Conservation (phyloP, 202 grass and related monocot species). For the Panicum hallii region DNA sequence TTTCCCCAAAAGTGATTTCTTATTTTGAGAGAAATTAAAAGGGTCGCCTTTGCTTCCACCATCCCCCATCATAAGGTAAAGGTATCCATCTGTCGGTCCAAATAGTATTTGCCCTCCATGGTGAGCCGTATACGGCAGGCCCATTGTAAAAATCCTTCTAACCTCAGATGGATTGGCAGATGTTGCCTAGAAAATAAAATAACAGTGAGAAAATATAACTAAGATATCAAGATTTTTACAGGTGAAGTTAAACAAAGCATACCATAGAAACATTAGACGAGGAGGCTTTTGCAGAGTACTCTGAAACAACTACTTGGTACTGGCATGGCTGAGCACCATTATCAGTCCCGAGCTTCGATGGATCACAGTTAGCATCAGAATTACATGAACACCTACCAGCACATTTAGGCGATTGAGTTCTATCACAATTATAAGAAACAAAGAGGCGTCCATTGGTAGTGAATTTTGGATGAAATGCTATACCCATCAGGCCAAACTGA, state of each 20-base stretch:
- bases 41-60: conserved; percentile 86
- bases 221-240: neutral
- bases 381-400: conserved; percentile 74
- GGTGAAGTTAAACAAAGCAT: conserved; percentile 20
- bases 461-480: conserved; percentile 88
- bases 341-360: conserved; percentile 60
- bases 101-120: conserved; percentile 95
- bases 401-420: conserved; percentile 58
- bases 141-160: conserved; percentile 93
- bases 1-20: conserved; percentile 93
- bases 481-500: conserved; percentile 70
- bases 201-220: conserved; percentile 11
- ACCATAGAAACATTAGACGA: conserved; percentile 65
- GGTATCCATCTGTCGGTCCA: conserved; percentile 85
- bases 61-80: conserved; percentile 98
- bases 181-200: conserved; percentile 59
- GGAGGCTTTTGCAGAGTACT: conserved; percentile 65
- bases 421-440: conserved; percentile 85
- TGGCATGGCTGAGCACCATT: conserved; percentile 71
- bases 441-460: conserved; percentile 84
- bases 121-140: conserved; percentile 78
- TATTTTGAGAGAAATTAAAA: conserved; percentile 96
- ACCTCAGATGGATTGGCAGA: conserved; percentile 76
- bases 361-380: conserved; percentile 70
- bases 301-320: conserved; percentile 69